Conservation (phyloP, 2,329 filamentous ascomycete genomes). For the Pseudogymnoascus sp. region DNA sequence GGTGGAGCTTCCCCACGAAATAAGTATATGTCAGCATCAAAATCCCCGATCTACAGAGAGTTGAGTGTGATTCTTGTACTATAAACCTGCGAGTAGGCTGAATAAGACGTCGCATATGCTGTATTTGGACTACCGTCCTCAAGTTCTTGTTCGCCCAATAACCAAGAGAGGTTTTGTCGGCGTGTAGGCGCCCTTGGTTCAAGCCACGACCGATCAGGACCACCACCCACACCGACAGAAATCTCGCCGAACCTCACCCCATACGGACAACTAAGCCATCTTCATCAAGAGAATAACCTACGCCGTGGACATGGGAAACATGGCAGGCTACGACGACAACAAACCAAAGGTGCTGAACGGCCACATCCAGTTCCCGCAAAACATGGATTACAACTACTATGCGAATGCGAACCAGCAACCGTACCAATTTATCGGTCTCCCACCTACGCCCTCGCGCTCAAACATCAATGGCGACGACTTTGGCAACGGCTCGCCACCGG, state of each 20-base stretch:
- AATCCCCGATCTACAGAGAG: not conserved
- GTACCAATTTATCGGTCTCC: slow-evolving; percentile 41
- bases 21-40: slow-evolving; percentile 3
- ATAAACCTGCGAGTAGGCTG: not conserved
- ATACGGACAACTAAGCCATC: not conserved
- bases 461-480: slow-evolving; percentile 35
- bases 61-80: not conserved
- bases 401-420: slow-evolving; percentile 34
- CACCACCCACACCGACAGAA: not conserved
- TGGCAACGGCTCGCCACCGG: slow-evolving; percentile 33
- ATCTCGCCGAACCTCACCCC: not conserved
- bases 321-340: not conserved
- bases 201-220: not conserved
- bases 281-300: not conserved
- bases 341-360: not conserved
- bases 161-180: not conserved
- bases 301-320: not conserved
- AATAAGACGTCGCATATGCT: not conserved
- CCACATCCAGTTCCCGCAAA: slow-evolving; percentile 10
- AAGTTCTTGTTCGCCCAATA: not conserved
- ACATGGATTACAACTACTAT: slow-evolving; percentile 51
- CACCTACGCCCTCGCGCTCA: slow-evolving; percentile 30
- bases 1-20: not conserved
- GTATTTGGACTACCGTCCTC: not conserved
- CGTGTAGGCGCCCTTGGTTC: not conserved